A percentile compares a stretch with the other conserved stretches of the same genome.
phyloP scores from a whole-genome alignment of 192 early-diverging fungal species.

The Coemansia furcata region DNA sequence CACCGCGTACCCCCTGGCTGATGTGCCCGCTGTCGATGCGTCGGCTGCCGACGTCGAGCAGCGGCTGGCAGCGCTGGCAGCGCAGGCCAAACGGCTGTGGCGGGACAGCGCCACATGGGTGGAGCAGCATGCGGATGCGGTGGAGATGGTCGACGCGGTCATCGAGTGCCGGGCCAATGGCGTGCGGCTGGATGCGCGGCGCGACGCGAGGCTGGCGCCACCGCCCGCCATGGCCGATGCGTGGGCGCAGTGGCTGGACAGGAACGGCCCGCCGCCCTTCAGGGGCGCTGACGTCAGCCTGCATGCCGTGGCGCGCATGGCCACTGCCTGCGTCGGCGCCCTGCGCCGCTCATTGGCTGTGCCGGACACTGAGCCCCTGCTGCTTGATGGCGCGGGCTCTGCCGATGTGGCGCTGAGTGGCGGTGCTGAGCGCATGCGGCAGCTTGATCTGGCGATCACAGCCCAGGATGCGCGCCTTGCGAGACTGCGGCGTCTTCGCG shows the following conservation, averaged over 20 bases:
- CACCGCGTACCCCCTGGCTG: background rate
- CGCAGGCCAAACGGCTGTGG: constrained; percentile 33
- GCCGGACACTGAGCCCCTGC: background rate
- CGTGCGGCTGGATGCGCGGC: constrained; percentile 25
- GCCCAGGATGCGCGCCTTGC: constrained; percentile 23
- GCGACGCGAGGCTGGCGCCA: constrained; percentile 35
- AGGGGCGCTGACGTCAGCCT: constrained; percentile 29
- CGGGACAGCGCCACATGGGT: constrained; percentile 29
- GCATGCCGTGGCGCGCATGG: constrained; percentile 36
- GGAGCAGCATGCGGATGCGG: constrained; percentile 1
- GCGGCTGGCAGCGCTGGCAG: constrained; percentile 9
- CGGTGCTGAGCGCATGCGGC: background rate
- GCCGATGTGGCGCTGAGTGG: background rate
- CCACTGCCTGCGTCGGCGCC: constrained; percentile 21
- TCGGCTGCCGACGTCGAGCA: constrained; percentile 9
- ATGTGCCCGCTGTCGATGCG: constrained; percentile 25
- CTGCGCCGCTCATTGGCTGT: constrained; percentile 14
- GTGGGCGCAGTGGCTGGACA: constrained; percentile 45
- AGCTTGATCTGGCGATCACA: background rate
- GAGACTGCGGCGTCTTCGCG: constrained; percentile 22
- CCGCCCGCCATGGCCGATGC: constrained; percentile 28
- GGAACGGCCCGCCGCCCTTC: constrained; percentile 21
- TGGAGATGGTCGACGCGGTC: constrained; percentile 21
- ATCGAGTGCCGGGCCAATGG: constrained; percentile 26
- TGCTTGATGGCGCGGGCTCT: background rate